phyloP scores from a whole-genome alignment of 495 filamentous ascomycete species.

The Xylaria castorea region DNA sequence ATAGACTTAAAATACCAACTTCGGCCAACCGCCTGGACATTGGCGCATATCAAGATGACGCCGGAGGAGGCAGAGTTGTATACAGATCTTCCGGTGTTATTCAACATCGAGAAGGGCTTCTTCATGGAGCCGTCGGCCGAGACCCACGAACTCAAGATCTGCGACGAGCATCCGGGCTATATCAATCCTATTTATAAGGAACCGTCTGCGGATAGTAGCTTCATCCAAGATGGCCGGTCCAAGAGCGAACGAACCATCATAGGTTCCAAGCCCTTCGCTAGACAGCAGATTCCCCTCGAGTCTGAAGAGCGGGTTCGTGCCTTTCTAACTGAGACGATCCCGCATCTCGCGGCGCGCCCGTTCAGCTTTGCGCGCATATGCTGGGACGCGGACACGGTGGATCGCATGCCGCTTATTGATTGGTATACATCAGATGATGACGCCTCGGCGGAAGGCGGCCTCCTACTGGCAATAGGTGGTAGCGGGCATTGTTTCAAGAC shows the following conservation, averaged over 20 bases:
- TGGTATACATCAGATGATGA: constrained; percentile 26
- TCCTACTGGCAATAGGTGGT: constrained; percentile 58
- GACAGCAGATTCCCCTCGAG: constrained; percentile 55
- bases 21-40: constrained; percentile 61
- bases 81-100: constrained; percentile 57
- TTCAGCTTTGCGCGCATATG: constrained; percentile 60
- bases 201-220: not conserved
- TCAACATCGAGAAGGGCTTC: constrained; percentile 59
- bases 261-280: constrained; percentile 54
- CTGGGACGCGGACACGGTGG: constrained; percentile 62
- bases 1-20: constrained; percentile 61
- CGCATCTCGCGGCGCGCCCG: constrained; percentile 54
- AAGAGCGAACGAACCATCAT: constrained; percentile 30
- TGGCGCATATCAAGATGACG: constrained; percentile 58
- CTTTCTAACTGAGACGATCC: constrained; percentile 59
- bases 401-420: constrained; percentile 59
- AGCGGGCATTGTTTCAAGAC: constrained; percentile 61
- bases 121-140: constrained; percentile 64
- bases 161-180: constrained; percentile 64
- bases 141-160: constrained; percentile 60
- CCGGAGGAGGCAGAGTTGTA: constrained; percentile 50
- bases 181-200: constrained; percentile 47
- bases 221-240: not conserved
- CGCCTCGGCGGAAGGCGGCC: constrained; percentile 48
- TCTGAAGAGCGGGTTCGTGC: constrained; percentile 50